Evolutionary conservation across 371 early-diverging fungal genomes (phyloP).

Genomic region (Capillidium rhysosporum): DNA sequence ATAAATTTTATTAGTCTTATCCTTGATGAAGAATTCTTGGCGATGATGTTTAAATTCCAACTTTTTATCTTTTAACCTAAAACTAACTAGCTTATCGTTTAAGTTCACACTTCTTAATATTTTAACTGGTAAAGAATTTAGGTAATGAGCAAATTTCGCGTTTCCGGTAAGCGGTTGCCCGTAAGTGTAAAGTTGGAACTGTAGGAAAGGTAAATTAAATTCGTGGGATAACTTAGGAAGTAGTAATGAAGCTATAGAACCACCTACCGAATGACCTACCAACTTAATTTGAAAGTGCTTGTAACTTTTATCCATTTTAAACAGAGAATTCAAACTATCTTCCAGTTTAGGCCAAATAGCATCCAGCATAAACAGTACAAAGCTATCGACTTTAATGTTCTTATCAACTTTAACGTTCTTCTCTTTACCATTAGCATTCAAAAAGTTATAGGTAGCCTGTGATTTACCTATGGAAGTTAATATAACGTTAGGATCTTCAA

Average conservation of each 20-base stretch:
- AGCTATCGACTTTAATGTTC: not conserved
- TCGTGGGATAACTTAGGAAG: not conserved
- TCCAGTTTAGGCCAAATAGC: too few relatives aligned
- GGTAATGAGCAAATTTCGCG: not conserved
- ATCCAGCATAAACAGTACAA: too few relatives aligned
- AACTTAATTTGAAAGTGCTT: not conserved
- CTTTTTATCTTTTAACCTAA: not conserved
- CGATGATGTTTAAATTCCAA: not conserved
- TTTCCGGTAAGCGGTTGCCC: not conserved
- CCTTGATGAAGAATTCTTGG: not conserved
- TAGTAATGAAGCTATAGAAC: not conserved
- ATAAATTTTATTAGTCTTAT: too few relatives aligned
- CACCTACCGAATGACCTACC: slow-evolving; percentile 1
- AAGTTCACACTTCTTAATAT: not conserved
- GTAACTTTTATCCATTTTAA: not conserved
- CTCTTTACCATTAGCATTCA: not conserved
- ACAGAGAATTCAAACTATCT: not conserved
- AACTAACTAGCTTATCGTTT: not conserved
- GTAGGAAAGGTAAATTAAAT: not conserved
- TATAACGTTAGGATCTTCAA: not conserved
- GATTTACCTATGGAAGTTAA: not conserved
- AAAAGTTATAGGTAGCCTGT: not conserved
- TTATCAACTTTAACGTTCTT: not conserved
- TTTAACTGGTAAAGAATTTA: not conserved
- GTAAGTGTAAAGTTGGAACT: not conserved